Percentiles rank a stretch among this genome's conserved stretches.
These are phyloP conservation scores for Cyclotella sp. DNA, from an alignment of 108 stramenopile species.

Conservation along the genomic window DNA sequence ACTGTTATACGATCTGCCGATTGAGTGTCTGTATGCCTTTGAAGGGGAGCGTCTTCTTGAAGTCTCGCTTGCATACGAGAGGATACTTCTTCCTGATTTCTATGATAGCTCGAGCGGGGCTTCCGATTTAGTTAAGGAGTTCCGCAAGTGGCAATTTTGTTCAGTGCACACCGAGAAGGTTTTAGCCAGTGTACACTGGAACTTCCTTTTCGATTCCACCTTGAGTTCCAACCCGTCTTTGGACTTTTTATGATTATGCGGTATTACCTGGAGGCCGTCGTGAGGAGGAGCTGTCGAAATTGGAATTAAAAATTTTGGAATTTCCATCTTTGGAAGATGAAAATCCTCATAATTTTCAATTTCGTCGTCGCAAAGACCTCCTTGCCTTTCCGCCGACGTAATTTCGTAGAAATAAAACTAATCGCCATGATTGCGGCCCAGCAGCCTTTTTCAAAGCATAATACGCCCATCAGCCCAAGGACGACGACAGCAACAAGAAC, in stretches of 20 bases:
- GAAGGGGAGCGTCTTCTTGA: conserved; percentile 12
- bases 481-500: too few relatives aligned
- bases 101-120: neutral
- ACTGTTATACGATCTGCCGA: neutral
- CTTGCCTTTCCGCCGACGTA: too few relatives aligned
- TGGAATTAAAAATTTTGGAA: too few relatives aligned
- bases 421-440: too few relatives aligned
- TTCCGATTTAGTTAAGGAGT: neutral
- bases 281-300: too few relatives aligned
- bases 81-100: conserved; percentile 3
- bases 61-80: conserved; percentile 19
- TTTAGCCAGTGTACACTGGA: neutral
- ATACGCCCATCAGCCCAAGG: too few relatives aligned
- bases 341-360: too few relatives aligned
- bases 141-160: conserved; percentile 14
- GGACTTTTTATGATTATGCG: neutral
- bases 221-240: neutral
- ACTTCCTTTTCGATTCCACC: conserved; percentile 8
- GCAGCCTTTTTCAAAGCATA: too few relatives aligned
- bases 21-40: conserved; percentile 17
- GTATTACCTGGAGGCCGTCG: too few relatives aligned
- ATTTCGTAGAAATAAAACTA: too few relatives aligned
- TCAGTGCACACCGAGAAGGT: conserved; percentile 10
- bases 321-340: too few relatives aligned
- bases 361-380: too few relatives aligned